Percentiles rank a stretch among this genome's conserved stretches.
Evolutionary conservation across 202 grass and related monocot species (phyloP).

Genomic region (Panicum hallii): DNA sequence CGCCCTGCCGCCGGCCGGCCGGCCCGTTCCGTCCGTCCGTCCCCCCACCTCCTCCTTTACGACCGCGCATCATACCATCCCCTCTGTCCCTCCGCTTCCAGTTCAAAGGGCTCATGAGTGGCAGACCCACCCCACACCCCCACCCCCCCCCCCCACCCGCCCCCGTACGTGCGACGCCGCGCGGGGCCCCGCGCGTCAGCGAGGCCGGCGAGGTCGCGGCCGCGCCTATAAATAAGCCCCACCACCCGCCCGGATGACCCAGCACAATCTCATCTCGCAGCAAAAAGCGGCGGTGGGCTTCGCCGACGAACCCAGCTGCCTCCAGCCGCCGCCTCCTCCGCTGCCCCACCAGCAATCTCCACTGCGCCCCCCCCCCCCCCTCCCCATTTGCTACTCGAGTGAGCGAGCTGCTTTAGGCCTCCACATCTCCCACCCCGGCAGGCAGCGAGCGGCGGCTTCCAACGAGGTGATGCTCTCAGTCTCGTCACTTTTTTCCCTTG

Average conservation of each 20-base stretch:
- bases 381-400: not conserved
- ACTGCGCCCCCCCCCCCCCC: not conserved
- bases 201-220: not conserved
- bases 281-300: not conserved
- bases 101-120: conserved; percentile 53
- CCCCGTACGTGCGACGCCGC: conserved; percentile 33
- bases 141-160: too few species aligned
- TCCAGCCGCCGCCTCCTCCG: not conserved
- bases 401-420: not conserved
- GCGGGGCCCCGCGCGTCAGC: conserved; percentile 34
- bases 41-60: not conserved
- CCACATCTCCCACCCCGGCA: not conserved
- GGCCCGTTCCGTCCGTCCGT: not conserved
- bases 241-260: conserved; percentile 11
- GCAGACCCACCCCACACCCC: not conserved
- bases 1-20: conserved; percentile 35
- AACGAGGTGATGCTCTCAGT: conserved; percentile 40
- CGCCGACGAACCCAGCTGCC: conserved; percentile 4
- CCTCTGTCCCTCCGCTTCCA: conserved; percentile 30
- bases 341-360: conserved; percentile 47
- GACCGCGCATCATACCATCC: conserved; percentile 34
- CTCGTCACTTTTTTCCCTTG: conserved; percentile 9
- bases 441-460: not conserved
- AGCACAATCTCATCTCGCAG: not conserved
- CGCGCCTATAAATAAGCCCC: conserved; percentile 76